A percentile compares a stretch with the other conserved stretches of the same genome.
These are phyloP conservation scores for Lichina pygmaea DNA, from an alignment of 495 filamentous ascomycete genomes.

Conservation along the genomic window DNA sequence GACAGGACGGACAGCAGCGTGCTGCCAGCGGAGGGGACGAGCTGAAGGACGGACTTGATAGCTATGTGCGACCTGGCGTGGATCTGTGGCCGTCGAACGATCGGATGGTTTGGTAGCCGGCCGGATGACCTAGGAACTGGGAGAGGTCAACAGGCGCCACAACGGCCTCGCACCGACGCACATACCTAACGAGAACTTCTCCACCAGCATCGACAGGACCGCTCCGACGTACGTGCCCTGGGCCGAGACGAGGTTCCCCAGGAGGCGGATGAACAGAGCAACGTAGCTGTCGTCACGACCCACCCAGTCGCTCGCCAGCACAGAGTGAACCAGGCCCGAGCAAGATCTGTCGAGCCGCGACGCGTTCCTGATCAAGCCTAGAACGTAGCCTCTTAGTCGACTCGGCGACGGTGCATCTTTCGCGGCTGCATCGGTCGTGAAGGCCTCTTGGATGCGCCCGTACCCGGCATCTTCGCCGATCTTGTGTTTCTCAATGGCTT, in stretches of 20 bases:
- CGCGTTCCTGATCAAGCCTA: constrained; percentile 49
- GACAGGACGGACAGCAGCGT: constrained; percentile 36
- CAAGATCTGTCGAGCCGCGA: constrained; percentile 45
- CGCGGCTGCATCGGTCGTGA: constrained; percentile 20
- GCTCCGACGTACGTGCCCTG: constrained; percentile 36
- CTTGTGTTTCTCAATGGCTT: constrained; percentile 40
- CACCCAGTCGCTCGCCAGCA: constrained; percentile 59
- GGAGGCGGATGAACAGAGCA: constrained; percentile 48
- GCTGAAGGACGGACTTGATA: constrained; percentile 43
- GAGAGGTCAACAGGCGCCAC: constrained; percentile 6
- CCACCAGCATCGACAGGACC: constrained; percentile 55
- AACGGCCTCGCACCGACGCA: background rate
- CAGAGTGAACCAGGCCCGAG: constrained; percentile 40
- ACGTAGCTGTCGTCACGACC: constrained; percentile 60
- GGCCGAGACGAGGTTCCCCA: constrained; percentile 56
- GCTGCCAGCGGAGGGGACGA: constrained; percentile 52
- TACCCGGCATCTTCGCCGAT: constrained; percentile 44
- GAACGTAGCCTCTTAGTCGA: constrained; percentile 42
- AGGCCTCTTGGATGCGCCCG: constrained; percentile 42
- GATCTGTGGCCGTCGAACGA: constrained; percentile 28
- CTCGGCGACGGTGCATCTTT: constrained; percentile 22
- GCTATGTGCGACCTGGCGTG: constrained; percentile 46
- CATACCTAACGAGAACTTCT: constrained; percentile 34
- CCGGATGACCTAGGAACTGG: constrained; percentile 19
- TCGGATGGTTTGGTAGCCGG: constrained; percentile 28